Base-by-base conservation (phyloP, 2,329 filamentous ascomycete species). In the Talaromyces sp. region DNA sequence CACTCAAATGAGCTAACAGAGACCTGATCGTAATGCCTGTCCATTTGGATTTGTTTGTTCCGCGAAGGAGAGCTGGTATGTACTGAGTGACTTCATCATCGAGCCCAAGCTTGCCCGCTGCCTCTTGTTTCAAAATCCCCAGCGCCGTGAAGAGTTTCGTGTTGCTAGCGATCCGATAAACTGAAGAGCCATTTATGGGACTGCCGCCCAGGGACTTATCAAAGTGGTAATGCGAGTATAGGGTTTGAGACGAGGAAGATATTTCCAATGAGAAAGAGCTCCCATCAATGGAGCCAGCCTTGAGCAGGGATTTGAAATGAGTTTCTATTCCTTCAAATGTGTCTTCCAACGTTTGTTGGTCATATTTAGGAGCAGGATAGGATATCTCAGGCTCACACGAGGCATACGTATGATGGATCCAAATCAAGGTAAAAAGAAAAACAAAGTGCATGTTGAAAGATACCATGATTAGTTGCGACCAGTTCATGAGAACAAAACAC, bases 141-240 rank as follows among this genome's bases (percentile, higher is more conserved):
- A 67, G 47, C 4, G 59, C 60, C 9, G 66, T 69, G 43, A 68
- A 66, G 1, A 60, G 40, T 53, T 65, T 67, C 22, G 64, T 65
- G 35, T 65, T 65, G 49, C 62, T 65, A 10, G 64, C 65, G 16
- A 67, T 63, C 20, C 65, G 60, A 54, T 66, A 67, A 2, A 44
- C 47, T 6, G 45, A 47, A 19, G 37, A 35, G 11, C 36, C 32
- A 24, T 37, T 44, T 20, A 50, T 45, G 8, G 40, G 40, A 9
- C 20, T 50, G 22, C 48, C 48, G 4, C 48, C 48, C 13, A 50
- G 22, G 14, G 48, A 50, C 41, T 50, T 37, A 19, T 36, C 39
- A 22, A 19, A 33, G 41, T 50, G 41, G 30, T 50, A 45, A 14
- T 50, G 43, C 11, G 48, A 27, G 24, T 37, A 50, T 9, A 50